Evolutionary conservation across 148 eudicot genomes (phyloP).

Genomic region (Agrostemma githago): DNA sequence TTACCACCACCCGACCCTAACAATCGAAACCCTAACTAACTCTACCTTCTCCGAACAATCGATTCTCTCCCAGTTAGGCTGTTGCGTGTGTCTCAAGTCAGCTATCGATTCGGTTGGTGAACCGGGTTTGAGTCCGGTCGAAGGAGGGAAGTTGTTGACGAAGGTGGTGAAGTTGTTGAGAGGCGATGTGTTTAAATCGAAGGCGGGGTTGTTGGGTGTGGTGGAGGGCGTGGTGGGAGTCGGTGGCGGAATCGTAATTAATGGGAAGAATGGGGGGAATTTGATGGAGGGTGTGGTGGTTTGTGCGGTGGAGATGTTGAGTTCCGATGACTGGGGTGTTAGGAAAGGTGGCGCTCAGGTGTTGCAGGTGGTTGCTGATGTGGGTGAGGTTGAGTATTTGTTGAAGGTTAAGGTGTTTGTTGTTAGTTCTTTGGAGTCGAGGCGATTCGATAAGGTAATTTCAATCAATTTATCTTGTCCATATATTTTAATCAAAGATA

Average conservation of each 20-base stretch:
- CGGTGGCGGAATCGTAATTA: conserved; percentile 36
- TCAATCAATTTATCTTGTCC: too few relatives aligned
- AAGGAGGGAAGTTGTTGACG: conserved; percentile 29
- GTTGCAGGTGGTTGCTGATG: conserved; percentile 33
- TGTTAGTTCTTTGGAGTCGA: conserved; percentile 44
- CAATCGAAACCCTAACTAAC: conserved; percentile 17
- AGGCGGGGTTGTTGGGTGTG: conserved; percentile 41
- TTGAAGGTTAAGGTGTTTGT: conserved; percentile 35
- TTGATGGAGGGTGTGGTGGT: conserved; percentile 37
- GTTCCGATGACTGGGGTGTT: conserved; percentile 63
- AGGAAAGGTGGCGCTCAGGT: conserved; percentile 68
- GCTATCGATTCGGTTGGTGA: conserved; percentile 36
- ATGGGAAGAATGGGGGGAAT: neutral
- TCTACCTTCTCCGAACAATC: conserved; percentile 46
- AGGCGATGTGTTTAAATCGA: conserved; percentile 45
- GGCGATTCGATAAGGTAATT: conserved; percentile 60
- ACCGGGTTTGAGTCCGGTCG: conserved; percentile 19
- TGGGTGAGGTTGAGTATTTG: conserved; percentile 26
- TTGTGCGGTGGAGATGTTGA: conserved; percentile 41
- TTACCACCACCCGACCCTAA: neutral
- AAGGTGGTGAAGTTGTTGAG: conserved; percentile 42
- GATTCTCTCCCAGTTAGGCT: conserved; percentile 40
- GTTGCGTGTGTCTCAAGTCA: conserved; percentile 46
- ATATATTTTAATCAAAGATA: too few relatives aligned
- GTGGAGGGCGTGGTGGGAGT: conserved; percentile 45